Evolutionary conservation across 2,329 filamentous ascomycete genomes (phyloP), one percentile per base, ranked within the genome.

Genomic region (Neofusicoccum ribis): DNA sequence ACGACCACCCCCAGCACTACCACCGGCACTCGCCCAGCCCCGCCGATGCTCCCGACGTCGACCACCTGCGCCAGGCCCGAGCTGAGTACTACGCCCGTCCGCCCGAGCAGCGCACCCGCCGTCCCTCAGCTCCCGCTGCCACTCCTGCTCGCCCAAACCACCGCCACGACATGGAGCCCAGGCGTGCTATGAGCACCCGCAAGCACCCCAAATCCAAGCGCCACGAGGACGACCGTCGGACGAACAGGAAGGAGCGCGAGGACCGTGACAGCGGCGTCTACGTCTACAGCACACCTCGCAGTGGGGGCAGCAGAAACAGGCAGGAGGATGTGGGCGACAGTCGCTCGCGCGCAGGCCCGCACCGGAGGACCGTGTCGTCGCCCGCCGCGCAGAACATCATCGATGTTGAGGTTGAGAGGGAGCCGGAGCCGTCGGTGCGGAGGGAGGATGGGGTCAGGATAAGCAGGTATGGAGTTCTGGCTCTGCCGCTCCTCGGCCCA

Each of bases 11-110:
- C 27, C 4, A 34, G 31, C 49, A 36, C 41, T 20, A 37, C 41
- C 50, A 31, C 47, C 60, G 17, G 4, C 27, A 31, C 27, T 27
- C 27, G 5, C 60, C 37, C 23, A 44, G 37, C 23, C 49, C 60
- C 50, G 39, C 44, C 60, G 20, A 52, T 44, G 49, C 50, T 12
- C 69, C 77, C 27, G 78, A 80, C 66, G 66, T 80, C 44, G 76
- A 79, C 60, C 79, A 80, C 60, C 67, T 81, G 56, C 69, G 79
- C 61, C 72, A 72, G 37, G 72, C 73, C 63, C 67, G 79, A 68
- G 73, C 74, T 36, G 74, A 74, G 5, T 81, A 81, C 68, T 79
- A 74, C 68, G 68, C 70, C 60, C 67, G 73, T 62, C 71, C 74
- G n/a, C 71, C 73, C 36, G 73, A 73, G 27, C 49, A 54, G 39